Base-by-base conservation (phyloP, 2,329 filamentous ascomycete species). In the Furcasterigmium furcatum region DNA sequence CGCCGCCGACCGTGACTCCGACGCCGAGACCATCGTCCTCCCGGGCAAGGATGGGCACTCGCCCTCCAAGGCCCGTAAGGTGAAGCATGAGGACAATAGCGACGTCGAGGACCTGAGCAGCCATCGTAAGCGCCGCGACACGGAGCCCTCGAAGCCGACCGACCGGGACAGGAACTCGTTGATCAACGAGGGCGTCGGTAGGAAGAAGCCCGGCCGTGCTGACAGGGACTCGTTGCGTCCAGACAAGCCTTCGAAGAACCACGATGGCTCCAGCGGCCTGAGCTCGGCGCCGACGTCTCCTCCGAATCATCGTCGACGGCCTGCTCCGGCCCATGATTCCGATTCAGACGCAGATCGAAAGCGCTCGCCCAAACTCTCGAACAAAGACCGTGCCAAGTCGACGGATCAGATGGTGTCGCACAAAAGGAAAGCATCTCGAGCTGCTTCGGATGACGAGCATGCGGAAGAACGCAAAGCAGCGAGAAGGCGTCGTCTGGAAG, bases 21-120 rank as follows among this genome's bases (percentile, higher is more conserved):
- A 88, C 58, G 84, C 84, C 41, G 84, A 88, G 66, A 88, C 84
- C 13, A 85, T 87, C 50, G 83, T 88, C 29, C 63, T 87, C 27
- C 76, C 81, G 10, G 80, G 80, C 22, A 85, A 84, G 58, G 78
- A 85, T 59, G 80, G 79, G 32, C 70, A 80, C 56, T 85, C 81
- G 20, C 81, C 80, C 1, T 79, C 80, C 48, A 85, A 85, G 62
- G 71, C 72, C 47, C 76, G 80, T 48, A 85, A 84, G 64, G 70
- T 79, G 39, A 85, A 84, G 60, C 79, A 84, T 52, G 83, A 85
- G 59, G 80, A 84, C 58, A 77, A 72, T 56, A 79, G 75, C 55
- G 80, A 82, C 46, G 72, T 74, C 46, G 79, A 82, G 49, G 71
- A 36, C 16, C 4, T 36, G 43, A 68, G 67, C 9, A 61, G 57